A percentile compares a stretch with the other conserved stretches of the same genome.
Evolutionary conservation across 306 rosid species (phyloP).

Genomic region (Vicia villosa): DNA sequence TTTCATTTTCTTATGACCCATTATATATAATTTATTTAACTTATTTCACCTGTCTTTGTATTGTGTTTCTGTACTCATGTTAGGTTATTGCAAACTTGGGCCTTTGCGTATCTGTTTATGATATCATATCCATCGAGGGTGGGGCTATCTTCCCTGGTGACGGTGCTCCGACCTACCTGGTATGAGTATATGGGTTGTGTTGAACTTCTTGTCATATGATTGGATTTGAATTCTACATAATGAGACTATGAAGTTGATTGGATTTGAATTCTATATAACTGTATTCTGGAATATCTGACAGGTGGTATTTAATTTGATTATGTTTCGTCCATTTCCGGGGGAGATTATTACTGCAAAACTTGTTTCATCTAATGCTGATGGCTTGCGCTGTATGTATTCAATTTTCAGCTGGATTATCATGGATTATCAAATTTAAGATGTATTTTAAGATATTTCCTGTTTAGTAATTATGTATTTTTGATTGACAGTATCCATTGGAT

Average conservation of each 20-base stretch:
- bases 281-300: slow-evolving; percentile 42
- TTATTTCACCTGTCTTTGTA: slow-evolving; percentile 23
- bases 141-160: slow-evolving; percentile 70
- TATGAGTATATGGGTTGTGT: slow-evolving; percentile 42
- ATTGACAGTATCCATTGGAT: slow-evolving; percentile 78
- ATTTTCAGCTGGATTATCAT: slow-evolving; percentile 8
- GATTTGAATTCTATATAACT: too few species aligned
- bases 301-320: slow-evolving; percentile 66
- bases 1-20: not conserved
- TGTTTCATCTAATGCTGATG: slow-evolving; percentile 55
- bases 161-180: slow-evolving; percentile 81
- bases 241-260: too few species aligned
- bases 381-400: slow-evolving; percentile 56
- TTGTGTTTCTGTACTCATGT: slow-evolving; percentile 36
- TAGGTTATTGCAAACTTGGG: slow-evolving; percentile 81
- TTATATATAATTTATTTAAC: slow-evolving; percentile 12
- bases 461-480: slow-evolving; percentile 37
- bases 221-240: too few species aligned
- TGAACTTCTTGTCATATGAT: slow-evolving; percentile 7
- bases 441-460: not conserved
- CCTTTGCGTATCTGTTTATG: slow-evolving; percentile 77
- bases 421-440: slow-evolving; percentile 1
- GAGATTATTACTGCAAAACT: slow-evolving; percentile 71
- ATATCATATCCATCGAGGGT: slow-evolving; percentile 70
- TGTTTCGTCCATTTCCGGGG: slow-evolving; percentile 80